phyloP scores from a whole-genome alignment of 1,284 basidiomycete species.

The Naganishia sp. region DNA sequence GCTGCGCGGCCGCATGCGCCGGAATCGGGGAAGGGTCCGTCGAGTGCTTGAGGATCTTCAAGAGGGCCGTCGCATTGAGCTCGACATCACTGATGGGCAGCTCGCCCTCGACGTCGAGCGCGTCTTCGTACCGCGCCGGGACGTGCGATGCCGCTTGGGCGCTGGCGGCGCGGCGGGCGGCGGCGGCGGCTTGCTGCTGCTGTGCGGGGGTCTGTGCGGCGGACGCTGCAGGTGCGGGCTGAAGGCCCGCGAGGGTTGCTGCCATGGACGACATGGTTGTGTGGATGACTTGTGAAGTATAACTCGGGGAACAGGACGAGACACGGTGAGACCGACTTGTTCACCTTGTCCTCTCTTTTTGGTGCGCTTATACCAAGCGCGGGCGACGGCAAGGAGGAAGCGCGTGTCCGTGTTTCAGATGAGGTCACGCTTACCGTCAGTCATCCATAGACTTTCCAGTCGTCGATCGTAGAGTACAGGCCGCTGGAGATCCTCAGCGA shows the following conservation, averaged over 20 bases:
- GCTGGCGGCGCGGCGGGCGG: constrained; percentile 42
- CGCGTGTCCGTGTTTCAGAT: too few relatives aligned
- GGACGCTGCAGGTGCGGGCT: constrained; percentile 67
- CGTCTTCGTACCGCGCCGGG: constrained; percentile 83
- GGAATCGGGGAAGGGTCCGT: constrained; percentile 50
- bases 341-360: neutral
- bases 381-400: neutral
- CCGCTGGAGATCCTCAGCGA: too few relatives aligned
- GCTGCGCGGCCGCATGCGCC: constrained; percentile 38
- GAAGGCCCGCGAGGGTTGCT: constrained; percentile 73
- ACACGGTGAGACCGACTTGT: neutral
- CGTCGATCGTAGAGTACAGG: too few relatives aligned
- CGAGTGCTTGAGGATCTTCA: constrained; percentile 82
- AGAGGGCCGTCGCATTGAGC: constrained; percentile 81
- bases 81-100: constrained; percentile 75
- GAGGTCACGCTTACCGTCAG: too few relatives aligned
- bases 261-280: constrained; percentile 69
- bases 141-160: constrained; percentile 60
- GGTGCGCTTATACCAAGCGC: constrained; percentile 4
- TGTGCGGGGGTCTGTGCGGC: constrained; percentile 60
- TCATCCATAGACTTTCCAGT: too few relatives aligned
- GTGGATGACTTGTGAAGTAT: neutral
- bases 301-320: neutral
- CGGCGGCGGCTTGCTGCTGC: constrained; percentile 58
- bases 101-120: constrained; percentile 84